Evolutionary conservation across 495 filamentous ascomycete species (phyloP).

Genomic region (Lasiosphaeria ovina): DNA sequence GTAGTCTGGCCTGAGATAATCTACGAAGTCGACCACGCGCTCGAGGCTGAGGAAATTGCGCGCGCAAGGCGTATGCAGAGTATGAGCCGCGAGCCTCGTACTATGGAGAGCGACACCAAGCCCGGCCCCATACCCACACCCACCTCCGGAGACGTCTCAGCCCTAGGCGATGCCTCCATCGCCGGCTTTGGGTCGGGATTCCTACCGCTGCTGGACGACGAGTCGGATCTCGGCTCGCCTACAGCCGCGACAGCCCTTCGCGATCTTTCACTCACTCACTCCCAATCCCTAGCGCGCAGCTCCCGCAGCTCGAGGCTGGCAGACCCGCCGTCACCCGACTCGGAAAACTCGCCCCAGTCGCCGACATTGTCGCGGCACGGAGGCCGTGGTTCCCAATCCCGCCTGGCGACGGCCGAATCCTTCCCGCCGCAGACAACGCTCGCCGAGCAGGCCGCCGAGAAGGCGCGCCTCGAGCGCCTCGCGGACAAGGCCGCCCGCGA

Average conservation of each 20-base stretch:
- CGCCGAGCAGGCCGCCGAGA: constrained; percentile 46
- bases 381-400: background rate
- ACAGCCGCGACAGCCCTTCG: constrained; percentile 26
- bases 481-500: constrained; percentile 45
- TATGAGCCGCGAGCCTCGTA: constrained; percentile 16
- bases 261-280: constrained; percentile 27
- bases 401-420: background rate
- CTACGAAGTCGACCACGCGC: constrained; percentile 56
- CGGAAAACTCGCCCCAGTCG: background rate
- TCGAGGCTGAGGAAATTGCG: constrained; percentile 51
- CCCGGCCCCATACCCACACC: constrained; percentile 9
- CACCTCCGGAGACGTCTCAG: constrained; percentile 11
- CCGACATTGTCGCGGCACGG: background rate
- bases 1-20: constrained; percentile 61
- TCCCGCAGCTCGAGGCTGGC: constrained; percentile 4
- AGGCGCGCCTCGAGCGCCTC: constrained; percentile 52
- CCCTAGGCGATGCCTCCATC: constrained; percentile 22
- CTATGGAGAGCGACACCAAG: constrained; percentile 21
- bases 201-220: constrained; percentile 22
- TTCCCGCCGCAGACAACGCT: constrained; percentile 22
- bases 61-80: constrained; percentile 26
- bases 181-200: constrained; percentile 26
- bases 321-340: background rate
- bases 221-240: constrained; percentile 8
- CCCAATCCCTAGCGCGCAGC: constrained; percentile 15